phyloP scores from a whole-genome alignment of 1,284 basidiomycete species.

The Sanghuangporus baumii region DNA sequence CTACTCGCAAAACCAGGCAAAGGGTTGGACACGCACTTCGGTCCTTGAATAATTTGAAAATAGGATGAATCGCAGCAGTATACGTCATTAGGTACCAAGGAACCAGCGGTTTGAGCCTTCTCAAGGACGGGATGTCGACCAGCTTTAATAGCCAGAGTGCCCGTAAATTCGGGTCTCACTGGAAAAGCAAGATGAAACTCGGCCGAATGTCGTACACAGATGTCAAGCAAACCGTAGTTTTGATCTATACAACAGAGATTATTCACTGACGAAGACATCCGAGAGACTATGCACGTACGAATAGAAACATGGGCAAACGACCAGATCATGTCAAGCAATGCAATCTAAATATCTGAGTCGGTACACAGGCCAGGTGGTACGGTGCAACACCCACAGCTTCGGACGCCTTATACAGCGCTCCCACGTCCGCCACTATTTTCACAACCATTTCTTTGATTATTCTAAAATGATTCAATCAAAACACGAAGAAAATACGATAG shows the following conservation, averaged over 20 bases:
- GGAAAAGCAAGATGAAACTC: neutral
- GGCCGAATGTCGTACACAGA: too few relatives aligned
- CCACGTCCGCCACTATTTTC: conserved; percentile 60
- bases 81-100: conserved; percentile 80
- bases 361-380: neutral
- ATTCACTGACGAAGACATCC: neutral
- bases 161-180: conserved; percentile 88
- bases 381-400: conserved; percentile 58
- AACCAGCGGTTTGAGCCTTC: conserved; percentile 58
- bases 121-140: conserved; percentile 87
- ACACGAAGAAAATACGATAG: neutral
- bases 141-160: conserved; percentile 78
- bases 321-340: conserved; percentile 81
- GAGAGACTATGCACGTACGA: conserved; percentile 37
- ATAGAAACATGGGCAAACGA: conserved; percentile 80
- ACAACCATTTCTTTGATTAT: conserved; percentile 68
- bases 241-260: conserved; percentile 40
- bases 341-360: conserved; percentile 43
- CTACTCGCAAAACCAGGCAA: neutral
- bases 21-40: conserved; percentile 54
- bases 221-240: conserved; percentile 52
- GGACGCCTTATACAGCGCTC: conserved; percentile 79
- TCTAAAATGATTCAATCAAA: conserved; percentile 29
- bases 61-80: conserved; percentile 76
- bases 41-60: conserved; percentile 87